Evolutionary conservation across 1,139 yeast genomes (phyloP).

Genomic region (Hemisphaericaspora xylanilytica): DNA sequence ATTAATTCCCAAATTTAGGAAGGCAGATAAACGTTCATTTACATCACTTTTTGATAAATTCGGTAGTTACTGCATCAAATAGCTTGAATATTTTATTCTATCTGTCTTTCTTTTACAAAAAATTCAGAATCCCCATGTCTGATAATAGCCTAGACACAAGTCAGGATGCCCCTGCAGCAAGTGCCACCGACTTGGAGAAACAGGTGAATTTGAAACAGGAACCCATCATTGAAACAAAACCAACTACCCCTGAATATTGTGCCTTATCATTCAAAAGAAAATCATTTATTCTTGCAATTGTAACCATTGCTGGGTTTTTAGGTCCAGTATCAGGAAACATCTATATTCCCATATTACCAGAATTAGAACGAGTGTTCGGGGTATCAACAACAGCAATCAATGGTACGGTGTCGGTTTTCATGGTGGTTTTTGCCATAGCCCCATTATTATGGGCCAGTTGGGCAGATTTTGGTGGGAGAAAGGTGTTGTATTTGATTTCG

Average conservation of each 20-base stretch:
- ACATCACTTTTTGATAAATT: not conserved
- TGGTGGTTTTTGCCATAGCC: slow-evolving; percentile 54
- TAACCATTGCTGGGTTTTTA: slow-evolving; percentile 51
- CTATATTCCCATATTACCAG: slow-evolving; percentile 55
- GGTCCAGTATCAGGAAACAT: slow-evolving; percentile 63
- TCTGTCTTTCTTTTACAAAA: not conserved
- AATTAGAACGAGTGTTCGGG: slow-evolving; percentile 39
- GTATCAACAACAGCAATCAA: slow-evolving; percentile 47
- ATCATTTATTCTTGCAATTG: slow-evolving; percentile 28
- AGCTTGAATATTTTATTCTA: not conserved
- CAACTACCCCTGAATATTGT: slow-evolving; percentile 1
- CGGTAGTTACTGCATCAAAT: not conserved
- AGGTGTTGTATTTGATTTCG: slow-evolving; percentile 47
- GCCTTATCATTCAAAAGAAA: slow-evolving; percentile 15
- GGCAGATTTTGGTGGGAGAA: slow-evolving; percentile 61
- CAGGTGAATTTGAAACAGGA: not conserved
- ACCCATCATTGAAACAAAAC: not conserved
- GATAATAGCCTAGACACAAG: not conserved
- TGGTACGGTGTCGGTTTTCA: slow-evolving; percentile 60
- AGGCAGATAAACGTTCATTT: too few relatives aligned
- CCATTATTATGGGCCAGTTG: slow-evolving; percentile 56
- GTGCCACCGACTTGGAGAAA: not conserved
- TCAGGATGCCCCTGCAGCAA: not conserved
- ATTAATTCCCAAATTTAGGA: too few relatives aligned
- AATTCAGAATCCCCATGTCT: not conserved